These are phyloP conservation scores for Keqinozyma sinolaborantium DNA, from an alignment of 1,139 yeast genomes.

Conservation along the genomic window DNA sequence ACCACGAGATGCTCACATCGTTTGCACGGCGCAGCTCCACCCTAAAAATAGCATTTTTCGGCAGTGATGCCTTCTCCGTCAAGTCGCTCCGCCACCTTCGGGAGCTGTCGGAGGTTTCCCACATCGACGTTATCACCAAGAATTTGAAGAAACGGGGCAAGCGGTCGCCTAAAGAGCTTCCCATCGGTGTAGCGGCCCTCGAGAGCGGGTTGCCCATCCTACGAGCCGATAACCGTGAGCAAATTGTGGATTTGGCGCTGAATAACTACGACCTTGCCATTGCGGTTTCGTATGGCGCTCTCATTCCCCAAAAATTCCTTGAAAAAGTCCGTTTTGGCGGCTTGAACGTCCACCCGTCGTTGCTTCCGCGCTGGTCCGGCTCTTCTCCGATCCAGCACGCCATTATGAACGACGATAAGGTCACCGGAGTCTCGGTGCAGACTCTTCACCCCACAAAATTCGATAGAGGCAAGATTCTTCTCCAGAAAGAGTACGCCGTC, in stretches of 20 bases:
- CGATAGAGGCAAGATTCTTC: conserved; percentile 71
- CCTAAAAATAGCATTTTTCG: conserved; percentile 59
- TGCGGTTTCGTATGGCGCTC: conserved; percentile 85
- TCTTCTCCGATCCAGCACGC: conserved; percentile 89
- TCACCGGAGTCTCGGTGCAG: conserved; percentile 86
- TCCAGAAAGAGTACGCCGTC: conserved; percentile 31
- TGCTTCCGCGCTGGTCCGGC: conserved; percentile 80
- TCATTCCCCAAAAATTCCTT: conserved; percentile 67
- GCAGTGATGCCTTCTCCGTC: conserved; percentile 75
- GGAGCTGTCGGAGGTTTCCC: conserved; percentile 31
- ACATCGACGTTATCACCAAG: conserved; percentile 64
- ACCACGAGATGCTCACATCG: no score
- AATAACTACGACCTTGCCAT: conserved; percentile 58
- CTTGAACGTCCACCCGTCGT: conserved; percentile 88
- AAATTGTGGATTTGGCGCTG: conserved; percentile 35
- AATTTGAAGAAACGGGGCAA: conserved; percentile 73
- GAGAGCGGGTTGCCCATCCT: conserved; percentile 31
- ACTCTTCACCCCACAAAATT: conserved; percentile 84
- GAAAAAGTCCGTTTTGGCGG: conserved; percentile 56
- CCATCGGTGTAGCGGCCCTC: conserved; percentile 47
- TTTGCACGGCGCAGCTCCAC: no score
- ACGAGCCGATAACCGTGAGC: conserved; percentile 58
- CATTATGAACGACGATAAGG: conserved; percentile 55
- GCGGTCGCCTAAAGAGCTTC: conserved; percentile 51
- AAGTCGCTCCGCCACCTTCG: conserved; percentile 49